Base-by-base conservation (phyloP, 345 rosid species). In the Cochlearia excelsa region DNA sequence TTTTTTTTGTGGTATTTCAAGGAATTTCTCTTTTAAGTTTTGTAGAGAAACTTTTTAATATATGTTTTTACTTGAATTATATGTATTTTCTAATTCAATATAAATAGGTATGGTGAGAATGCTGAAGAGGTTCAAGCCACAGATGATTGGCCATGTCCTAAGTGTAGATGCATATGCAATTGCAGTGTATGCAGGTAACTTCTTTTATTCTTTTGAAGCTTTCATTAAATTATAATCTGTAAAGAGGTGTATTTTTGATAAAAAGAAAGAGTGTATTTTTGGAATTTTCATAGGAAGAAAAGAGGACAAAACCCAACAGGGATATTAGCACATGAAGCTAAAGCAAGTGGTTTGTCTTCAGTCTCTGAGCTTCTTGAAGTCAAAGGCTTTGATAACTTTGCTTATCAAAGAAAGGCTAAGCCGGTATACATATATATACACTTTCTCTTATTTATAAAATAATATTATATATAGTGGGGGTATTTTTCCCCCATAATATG, bases 291-390 rank as follows among this genome's bases (percentile, higher is more conserved):
- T 26, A 54, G 59, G 26, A 54, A 54, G 46, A 27, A 40, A 39
- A 46, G 59, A 54, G 59, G 59, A 3, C 59, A 54, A 40, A 54
- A 7, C 26, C 59, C 59, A 1, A 54, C 59, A 10, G 59, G 59
- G 1, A 54, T 54, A 54, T 40, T 54, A 2, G 2, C 59, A 40
- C 59, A 54, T 35, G 40, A 3, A 6, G 67, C 67, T 52, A 63
- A 43, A 43, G 67, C 75, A 34, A 69, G 73, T 64, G 97, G 97
- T 26, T 80, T 74, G 54, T 65, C 81, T 11, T 90, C 89, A 8
- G 95, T 90, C 67, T 81, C 78, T 30, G 81, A 87, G 65, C 66
- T 87, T 78, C 78, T 87, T 40, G 37, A 69, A 55, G 63, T 71
- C 61, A 74, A 72, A 63, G 87, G 85, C 6, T 47, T 57, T 45